Evolutionary conservation across 805 yeast genomes (phyloP), one percentile per base, ranked within the genome.

Genomic region (Tetrapisispora phaffii): DNA sequence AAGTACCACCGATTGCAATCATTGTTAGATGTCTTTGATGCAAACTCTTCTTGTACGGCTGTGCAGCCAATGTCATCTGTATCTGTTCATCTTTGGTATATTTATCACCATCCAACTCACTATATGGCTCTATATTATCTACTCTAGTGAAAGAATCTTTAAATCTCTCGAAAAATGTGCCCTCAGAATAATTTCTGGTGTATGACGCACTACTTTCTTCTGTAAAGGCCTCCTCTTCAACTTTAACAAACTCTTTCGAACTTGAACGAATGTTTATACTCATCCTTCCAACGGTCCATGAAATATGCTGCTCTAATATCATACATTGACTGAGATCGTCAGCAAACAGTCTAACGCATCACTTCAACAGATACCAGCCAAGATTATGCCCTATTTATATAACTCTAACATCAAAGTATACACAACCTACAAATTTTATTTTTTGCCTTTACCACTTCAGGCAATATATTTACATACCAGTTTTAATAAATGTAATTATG

Each of bases 1-100:
- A 80, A 33, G 89, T 80, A 44, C 90, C 88, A 47, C 90, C 90
- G 45, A 85, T 70, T 41, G 85, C 80, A 73, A 83, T 56, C 51
- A 54, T 46, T 19, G 53, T n/a, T 19, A 49, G 39, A 38, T 56
- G 59, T 15, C 58, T 38, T 19, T 38, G 41, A 2, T 38, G 29
- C 15, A 38, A 47, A 4, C 51, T 32, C 37, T 50, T 47, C 26
- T 38, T 38, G 21, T 28, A 53, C 49, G 9, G 49, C 28, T 24
- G 41, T 7, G 32, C 26, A 5, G 41, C 41, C 10, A 50, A 36
- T 12, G 41, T 32, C 22, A 49, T 13, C 41, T 41, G 34, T 19
- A 34, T 34, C n/a, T 44, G 41, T 23, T 35, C 37, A 19, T 24
- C 42, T 19, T 35, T 46, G 22, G 40, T 24, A 16, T 24, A 29